A percentile compares a stretch with the other conserved stretches of the same genome.
phyloP scores from a whole-genome alignment of 2,329 filamentous ascomycete species.

The Cercospora citrullina region DNA sequence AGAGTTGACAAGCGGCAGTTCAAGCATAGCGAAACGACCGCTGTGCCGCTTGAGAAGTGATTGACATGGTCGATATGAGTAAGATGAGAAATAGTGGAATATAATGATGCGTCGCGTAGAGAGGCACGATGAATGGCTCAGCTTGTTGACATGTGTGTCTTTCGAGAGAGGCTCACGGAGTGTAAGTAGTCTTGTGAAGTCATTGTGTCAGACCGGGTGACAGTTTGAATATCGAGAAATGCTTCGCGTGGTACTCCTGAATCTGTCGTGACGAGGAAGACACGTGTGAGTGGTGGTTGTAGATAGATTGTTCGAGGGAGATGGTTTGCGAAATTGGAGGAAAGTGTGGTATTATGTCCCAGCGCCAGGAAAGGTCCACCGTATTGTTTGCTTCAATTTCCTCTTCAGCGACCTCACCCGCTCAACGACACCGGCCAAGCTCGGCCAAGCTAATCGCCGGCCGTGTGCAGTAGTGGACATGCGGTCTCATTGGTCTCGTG shows the following conservation, averaged over 20 bases:
- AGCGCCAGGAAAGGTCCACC: neutral
- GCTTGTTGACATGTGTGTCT: neutral
- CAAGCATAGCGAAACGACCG: constrained; percentile 27
- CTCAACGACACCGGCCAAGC: neutral
- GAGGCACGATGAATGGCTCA: neutral
- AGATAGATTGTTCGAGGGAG: neutral
- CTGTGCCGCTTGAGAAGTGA: constrained; percentile 16
- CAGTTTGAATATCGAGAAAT: neutral
- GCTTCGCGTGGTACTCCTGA: neutral
- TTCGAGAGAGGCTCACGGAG: neutral
- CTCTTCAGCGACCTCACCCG: too few species aligned
- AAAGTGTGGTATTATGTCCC: neutral
- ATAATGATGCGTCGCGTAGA: neutral
- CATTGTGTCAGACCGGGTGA: neutral
- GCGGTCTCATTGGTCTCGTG: neutral
- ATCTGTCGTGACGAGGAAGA: neutral
- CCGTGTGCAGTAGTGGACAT: neutral
- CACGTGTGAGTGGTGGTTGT: neutral
- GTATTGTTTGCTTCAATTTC: neutral
- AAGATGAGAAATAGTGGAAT: neutral
- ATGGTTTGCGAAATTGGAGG: neutral
- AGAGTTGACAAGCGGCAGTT: constrained; percentile 20
- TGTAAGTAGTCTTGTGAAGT: neutral
- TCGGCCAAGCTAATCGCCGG: neutral
- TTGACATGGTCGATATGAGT: too few species aligned